Evolutionary conservation across 768 basidiomycete species (phyloP).

Genomic region (Agaricus blazei): DNA sequence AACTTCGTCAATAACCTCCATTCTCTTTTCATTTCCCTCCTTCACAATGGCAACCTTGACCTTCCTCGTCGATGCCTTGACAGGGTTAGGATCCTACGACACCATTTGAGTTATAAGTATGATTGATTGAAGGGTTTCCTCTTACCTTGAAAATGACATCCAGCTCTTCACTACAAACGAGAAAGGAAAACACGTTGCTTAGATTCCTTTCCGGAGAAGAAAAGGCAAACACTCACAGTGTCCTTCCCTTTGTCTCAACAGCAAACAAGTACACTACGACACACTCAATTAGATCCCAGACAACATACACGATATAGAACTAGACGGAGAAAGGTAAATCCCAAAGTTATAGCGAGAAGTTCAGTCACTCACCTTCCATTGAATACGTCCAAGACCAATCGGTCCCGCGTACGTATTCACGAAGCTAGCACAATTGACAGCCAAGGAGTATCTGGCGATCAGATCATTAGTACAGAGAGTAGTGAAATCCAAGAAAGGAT

Average conservation of each 20-base stretch:
- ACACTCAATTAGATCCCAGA: constrained; percentile 36
- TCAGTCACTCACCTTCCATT: constrained; percentile 25
- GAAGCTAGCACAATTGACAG: constrained; percentile 38
- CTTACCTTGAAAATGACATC: constrained; percentile 35
- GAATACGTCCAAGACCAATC: constrained; percentile 28
- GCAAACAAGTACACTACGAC: constrained; percentile 32
- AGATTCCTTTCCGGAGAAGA: background rate
- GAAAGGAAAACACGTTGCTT: background rate
- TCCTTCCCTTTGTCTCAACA: constrained; percentile 38
- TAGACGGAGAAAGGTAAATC: constrained; percentile 1
- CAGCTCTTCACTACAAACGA: constrained; percentile 29
- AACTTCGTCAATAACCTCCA: constrained; percentile 11
- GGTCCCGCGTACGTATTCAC: constrained; percentile 48
- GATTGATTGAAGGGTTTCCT: background rate
- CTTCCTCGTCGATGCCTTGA: constrained; percentile 34
- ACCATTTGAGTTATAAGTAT: background rate
- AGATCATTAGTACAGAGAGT: background rate
- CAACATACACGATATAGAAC: constrained; percentile 35
- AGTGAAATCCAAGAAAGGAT: background rate
- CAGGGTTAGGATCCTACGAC: constrained; percentile 32
- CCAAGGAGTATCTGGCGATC: constrained; percentile 32
- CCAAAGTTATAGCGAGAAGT: background rate
- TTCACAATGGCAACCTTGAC: constrained; percentile 34
- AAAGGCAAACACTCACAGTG: constrained; percentile 25
- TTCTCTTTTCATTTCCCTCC: constrained; percentile 21